Conservation (phyloP, 768 basidiomycete species). For the Albatrellus ellisii region DNA sequence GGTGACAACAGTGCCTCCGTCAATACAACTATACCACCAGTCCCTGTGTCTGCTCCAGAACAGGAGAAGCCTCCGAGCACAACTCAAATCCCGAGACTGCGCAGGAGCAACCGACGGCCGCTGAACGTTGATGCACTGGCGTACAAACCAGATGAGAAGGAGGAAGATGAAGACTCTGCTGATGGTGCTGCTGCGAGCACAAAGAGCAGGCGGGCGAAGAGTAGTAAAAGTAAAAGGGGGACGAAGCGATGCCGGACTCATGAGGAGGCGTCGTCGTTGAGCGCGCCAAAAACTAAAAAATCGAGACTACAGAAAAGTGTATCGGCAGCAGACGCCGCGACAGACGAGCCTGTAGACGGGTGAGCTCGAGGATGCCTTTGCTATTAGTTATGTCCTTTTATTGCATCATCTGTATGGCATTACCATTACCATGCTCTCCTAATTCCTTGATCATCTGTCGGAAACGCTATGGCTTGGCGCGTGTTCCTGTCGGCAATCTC, state of each 20-base stretch:
- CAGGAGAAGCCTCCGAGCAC: background rate
- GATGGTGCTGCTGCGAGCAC: background rate
- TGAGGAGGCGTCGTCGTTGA: slow-evolving; percentile 6
- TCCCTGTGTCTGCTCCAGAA: background rate
- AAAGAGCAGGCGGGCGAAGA: slow-evolving; percentile 3
- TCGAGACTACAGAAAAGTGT: slow-evolving; percentile 8
- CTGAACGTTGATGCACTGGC: slow-evolving; percentile 10
- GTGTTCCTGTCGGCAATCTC: too few relatives aligned
- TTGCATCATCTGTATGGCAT: too few relatives aligned
- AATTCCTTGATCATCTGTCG: too few relatives aligned
- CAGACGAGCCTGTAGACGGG: background rate
- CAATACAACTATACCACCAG: background rate
- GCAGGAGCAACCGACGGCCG: slow-evolving; percentile 12
- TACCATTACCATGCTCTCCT: too few relatives aligned
- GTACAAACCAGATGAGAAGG: slow-evolving; percentile 11
- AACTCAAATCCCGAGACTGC: background rate
- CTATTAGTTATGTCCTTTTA: too few relatives aligned
- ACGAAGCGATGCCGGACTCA: slow-evolving; percentile 11
- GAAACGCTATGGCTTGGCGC: too few relatives aligned
- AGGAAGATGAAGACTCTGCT: slow-evolving; percentile 3
- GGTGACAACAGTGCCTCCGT: background rate
- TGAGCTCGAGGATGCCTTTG: too few relatives aligned
- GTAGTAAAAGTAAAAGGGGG: slow-evolving; percentile 3
- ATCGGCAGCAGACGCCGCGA: slow-evolving; percentile 4
- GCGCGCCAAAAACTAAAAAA: slow-evolving; percentile 9